These are phyloP conservation scores for Boletus tomentosulus DNA, from an alignment of 768 basidiomycete species.

Conservation along the genomic window DNA sequence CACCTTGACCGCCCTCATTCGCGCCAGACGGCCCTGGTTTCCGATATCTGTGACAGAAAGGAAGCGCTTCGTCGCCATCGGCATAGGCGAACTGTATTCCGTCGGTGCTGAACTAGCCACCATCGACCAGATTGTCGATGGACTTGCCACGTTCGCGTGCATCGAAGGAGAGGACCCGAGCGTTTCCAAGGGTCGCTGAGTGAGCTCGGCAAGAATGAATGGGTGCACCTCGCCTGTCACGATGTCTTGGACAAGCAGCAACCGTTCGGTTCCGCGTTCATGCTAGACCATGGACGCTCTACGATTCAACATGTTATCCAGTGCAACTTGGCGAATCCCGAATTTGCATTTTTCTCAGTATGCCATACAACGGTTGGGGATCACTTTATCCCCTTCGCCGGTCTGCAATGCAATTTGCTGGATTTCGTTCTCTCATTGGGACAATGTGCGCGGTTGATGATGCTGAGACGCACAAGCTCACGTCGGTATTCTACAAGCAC, in stretches of 20 bases:
- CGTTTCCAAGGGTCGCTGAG: neutral
- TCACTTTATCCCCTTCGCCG: no score
- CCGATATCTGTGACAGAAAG: neutral
- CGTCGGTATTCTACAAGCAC: neutral
- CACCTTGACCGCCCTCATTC: slow-evolving; percentile 5
- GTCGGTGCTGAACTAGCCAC: neutral
- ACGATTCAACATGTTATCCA: neutral
- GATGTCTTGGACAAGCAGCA: no score
- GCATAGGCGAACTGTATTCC: neutral
- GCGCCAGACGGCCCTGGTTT: neutral
- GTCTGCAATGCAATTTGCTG: neutral
- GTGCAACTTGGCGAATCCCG: neutral
- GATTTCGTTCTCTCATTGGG: neutral
- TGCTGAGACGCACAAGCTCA: neutral
- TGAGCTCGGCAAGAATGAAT: neutral
- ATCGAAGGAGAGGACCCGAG: neutral
- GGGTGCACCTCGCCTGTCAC: no score
- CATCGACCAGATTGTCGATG: neutral
- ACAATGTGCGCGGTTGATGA: neutral
- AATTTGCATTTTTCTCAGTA: slow-evolving; percentile 13
- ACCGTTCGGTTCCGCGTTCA: no score
- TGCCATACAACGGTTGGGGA: neutral
- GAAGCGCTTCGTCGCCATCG: slow-evolving; percentile 2
- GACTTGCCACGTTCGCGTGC: neutral
- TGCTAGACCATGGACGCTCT: no score